Base-by-base conservation (phyloP, 257 asterid species). In the Gardenia jasminoides region DNA sequence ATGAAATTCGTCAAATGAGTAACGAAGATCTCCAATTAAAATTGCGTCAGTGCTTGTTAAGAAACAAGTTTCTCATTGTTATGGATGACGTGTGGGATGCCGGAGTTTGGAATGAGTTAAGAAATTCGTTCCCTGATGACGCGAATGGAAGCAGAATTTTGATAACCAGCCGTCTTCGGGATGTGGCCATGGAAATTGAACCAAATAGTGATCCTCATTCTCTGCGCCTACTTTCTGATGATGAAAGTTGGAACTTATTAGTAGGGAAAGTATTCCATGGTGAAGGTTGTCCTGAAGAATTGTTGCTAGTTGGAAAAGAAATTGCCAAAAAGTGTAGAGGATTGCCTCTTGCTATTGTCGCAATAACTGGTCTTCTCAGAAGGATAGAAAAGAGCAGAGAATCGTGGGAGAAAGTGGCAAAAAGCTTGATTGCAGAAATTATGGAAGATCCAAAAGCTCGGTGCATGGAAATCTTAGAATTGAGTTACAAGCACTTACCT, bases 341-440 rank as follows among this genome's bases (percentile, higher is more conserved):
- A 58, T 22, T 74, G 20, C 78, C 78, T 31, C 78, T 74, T 36
- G 69, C 78, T 1, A 56, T 74, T 58, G 78, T 74, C 58, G 78
- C 78, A 20, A 58, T 74, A 36, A 39, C 78, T 13, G 69, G 78
- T 36, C 54, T 74, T 4, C 78, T 74, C 36, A 39, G 11, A 11
- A 58, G 11, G 26, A 74, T 39, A 11, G 54, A 58, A 74, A 74
- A 74, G 78, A 58, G 36, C 13, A 26, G 28, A 11, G 78, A 39
- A 20, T 36, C 15, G 20, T 74, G 78, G 78, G 17, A 56, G 24
- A 58, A 20, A 56, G 36, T 74, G 0, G 62, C 56, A 56, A 8
- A 33, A 36, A 22, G 69, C 78, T 58, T 75, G 46, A 58, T 26
- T 36, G 24, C 70, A 0, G 12, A 20, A 52, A 24, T 75, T 6